Conservation (phyloP, 495 filamentous ascomycete species). For the Tuber aestivum region DNA sequence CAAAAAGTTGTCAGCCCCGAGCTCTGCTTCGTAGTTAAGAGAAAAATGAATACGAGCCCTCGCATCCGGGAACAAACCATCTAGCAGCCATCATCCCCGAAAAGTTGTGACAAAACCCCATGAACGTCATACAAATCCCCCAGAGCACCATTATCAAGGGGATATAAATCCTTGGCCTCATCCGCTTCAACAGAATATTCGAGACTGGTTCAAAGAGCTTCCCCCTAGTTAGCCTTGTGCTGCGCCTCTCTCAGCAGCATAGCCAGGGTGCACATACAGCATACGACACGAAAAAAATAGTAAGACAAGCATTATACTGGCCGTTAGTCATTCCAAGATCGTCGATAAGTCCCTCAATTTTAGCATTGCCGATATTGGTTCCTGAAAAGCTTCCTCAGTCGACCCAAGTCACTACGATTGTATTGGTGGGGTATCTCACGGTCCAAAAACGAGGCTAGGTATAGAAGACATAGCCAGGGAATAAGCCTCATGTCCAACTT, state of each 20-base stretch:
- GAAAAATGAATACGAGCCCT: not conserved
- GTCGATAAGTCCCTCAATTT: conserved; percentile 64
- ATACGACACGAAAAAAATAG: conserved; percentile 92
- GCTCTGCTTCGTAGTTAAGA: not conserved
- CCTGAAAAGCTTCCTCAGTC: conserved; percentile 20
- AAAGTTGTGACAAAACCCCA: conserved; percentile 77
- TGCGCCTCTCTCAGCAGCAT: not conserved
- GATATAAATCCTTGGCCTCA: conserved; percentile 67
- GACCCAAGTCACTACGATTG: not conserved
- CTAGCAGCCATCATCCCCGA: conserved; percentile 72
- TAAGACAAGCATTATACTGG: conserved; percentile 72
- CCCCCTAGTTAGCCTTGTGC: conserved; percentile 7
- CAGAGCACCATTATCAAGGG: conserved; percentile 46
- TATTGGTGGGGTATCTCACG: conserved; percentile 45
- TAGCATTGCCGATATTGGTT: conserved; percentile 81
- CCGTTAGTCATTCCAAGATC: conserved; percentile 59
- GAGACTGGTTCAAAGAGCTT: conserved; percentile 73
- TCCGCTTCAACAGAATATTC: conserved; percentile 76
- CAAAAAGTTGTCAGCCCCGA: not conserved
- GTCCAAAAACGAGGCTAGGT: conserved; percentile 79
- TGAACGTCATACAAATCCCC: conserved; percentile 75
- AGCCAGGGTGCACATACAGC: conserved; percentile 38
- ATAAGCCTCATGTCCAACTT: conserved; percentile 66
- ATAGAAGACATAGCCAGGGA: conserved; percentile 70
- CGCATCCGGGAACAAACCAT: conserved; percentile 46